phyloP scores from a whole-genome alignment of 805 yeast genomes.

The Myxozyma sirexii region DNA sequence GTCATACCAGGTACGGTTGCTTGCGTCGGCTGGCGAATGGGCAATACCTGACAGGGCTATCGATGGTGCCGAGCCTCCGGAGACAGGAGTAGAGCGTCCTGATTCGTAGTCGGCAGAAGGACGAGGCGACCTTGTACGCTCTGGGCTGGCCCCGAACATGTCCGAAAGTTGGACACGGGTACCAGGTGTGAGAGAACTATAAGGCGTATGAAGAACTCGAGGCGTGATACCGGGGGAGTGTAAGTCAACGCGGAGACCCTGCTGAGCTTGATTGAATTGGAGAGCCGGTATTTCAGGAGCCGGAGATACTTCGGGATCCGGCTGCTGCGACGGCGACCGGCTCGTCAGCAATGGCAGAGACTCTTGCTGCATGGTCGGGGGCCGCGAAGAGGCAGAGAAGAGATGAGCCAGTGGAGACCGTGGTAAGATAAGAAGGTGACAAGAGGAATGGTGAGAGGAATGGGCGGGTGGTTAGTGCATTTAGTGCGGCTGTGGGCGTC shows the following conservation, averaged over 20 bases:
- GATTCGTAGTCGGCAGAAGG: neutral
- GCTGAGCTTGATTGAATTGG: conserved; percentile 6
- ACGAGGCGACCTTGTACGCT: conserved; percentile 1
- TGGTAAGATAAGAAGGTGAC: too few relatives aligned
- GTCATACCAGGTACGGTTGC: conserved; percentile 46
- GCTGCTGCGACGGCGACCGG: neutral
- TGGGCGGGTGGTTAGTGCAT: neutral
- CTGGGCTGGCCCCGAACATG: neutral
- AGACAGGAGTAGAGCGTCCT: neutral
- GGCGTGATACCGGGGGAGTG: conserved; percentile 35
- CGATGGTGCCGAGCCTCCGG: neutral
- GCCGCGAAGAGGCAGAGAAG: too few relatives aligned
- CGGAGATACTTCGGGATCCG: neutral
- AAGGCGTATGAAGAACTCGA: conserved; percentile 8
- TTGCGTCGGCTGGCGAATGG: conserved; percentile 6
- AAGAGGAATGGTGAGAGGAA: neutral
- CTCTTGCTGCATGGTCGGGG: neutral
- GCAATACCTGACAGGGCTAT: neutral
- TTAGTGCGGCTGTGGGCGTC: neutral
- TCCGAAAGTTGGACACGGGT: conserved; percentile 6
- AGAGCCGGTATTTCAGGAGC: neutral
- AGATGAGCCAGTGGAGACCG: too few relatives aligned
- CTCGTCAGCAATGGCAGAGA: conserved; percentile 9
- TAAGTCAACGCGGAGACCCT: conserved; percentile 29
- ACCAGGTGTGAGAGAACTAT: neutral